Base-by-base conservation (phyloP, 768 basidiomycete genomes). In the Kwoniella shandongensis region DNA sequence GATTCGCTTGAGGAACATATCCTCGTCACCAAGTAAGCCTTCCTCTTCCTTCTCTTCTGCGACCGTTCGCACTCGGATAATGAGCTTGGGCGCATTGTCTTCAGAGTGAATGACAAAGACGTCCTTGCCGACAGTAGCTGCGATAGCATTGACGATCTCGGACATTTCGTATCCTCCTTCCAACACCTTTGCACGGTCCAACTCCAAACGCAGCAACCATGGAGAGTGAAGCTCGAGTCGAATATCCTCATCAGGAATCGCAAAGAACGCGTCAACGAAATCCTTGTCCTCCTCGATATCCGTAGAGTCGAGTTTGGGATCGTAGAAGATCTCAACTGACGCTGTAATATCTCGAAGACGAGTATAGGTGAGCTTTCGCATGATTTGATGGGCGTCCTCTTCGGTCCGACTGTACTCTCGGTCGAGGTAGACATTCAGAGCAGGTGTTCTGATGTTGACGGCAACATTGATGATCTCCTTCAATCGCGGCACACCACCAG, bases 401-500 rank as follows among this genome's bases (percentile, higher is more conserved):
- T 93, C 91, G 62, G 94, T 92, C 67, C 91, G 86, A 20, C 51
- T 56, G 61, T 66, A 73, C 18, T 70, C 59, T 0, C 47, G 63
- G 27, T 68, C 57, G 2, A 73, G 63, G 76, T 91, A 94, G 41
- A 99, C 91, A 23, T 86, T 87, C n/a, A 96, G 82, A 0, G 91
- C 94, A 0, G 96, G 96, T 0, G 96, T 99, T 79, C 97, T 96
- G 83, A 98, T 96, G 74, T 98, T 93, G 18, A 88, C 89, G 0
- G 96, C 96, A 57, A 98, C 93, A 72, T 99, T 99, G 80, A 99
- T 98, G 67, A 98, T 97, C 78, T 98, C 96, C 80, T 98, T 98
- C 63, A 99, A 77, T 78, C 96, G 93, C 1, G 96, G 96, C 1
- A 99, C 96, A 86, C 96, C 96, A 57, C 98, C 89, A 0, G 96